Conservation (phyloP, 106 monocot species). For the Iris macrosiphon region DNA sequence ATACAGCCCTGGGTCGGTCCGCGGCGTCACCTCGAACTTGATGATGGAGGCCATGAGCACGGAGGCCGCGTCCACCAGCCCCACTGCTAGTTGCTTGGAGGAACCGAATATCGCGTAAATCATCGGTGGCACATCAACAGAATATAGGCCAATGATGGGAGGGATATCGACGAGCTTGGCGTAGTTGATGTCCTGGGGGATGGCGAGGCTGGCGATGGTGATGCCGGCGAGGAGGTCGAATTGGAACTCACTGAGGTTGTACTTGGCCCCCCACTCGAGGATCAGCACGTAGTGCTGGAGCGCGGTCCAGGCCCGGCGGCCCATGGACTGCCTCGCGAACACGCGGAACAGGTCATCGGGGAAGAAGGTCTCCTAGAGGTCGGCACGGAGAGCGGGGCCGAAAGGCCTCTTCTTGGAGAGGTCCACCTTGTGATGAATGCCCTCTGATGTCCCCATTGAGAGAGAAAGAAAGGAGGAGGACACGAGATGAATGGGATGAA, state of each 20-base stretch:
- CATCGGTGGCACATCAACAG: conserved; percentile 77
- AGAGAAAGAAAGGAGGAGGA: no score
- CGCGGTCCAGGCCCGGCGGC: conserved; percentile 4
- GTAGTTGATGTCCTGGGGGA: conserved; percentile 88
- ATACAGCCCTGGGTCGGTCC: conserved; percentile 39
- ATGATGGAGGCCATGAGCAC: conserved; percentile 56
- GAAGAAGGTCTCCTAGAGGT: conserved; percentile 55
- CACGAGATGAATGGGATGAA: no score
- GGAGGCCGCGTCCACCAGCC: conserved; percentile 66
- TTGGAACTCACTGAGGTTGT: conserved; percentile 28
- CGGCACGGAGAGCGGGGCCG: conserved; percentile 3
- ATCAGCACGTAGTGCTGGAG: conserved; percentile 46
- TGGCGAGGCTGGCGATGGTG: conserved; percentile 76
- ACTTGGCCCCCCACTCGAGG: conserved; percentile 56
- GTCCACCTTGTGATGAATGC: conserved; percentile 39
- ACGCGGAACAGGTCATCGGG: conserved; percentile 63
- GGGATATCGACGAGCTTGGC: conserved; percentile 72
- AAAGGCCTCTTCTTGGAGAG: conserved; percentile 18
- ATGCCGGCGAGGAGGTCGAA: conserved; percentile 66
- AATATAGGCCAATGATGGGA: conserved; percentile 81
- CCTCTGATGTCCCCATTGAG: no score
- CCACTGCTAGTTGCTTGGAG: conserved; percentile 75
- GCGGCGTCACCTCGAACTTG: conserved; percentile 15
- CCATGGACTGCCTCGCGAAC: conserved; percentile 8
- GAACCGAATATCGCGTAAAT: conserved; percentile 79